Percentiles rank a stretch among this genome's conserved stretches.
These are phyloP conservation scores for Scedosporium minutisporum DNA, from an alignment of 2,329 filamentous ascomycete species.

Conservation along the genomic window DNA sequence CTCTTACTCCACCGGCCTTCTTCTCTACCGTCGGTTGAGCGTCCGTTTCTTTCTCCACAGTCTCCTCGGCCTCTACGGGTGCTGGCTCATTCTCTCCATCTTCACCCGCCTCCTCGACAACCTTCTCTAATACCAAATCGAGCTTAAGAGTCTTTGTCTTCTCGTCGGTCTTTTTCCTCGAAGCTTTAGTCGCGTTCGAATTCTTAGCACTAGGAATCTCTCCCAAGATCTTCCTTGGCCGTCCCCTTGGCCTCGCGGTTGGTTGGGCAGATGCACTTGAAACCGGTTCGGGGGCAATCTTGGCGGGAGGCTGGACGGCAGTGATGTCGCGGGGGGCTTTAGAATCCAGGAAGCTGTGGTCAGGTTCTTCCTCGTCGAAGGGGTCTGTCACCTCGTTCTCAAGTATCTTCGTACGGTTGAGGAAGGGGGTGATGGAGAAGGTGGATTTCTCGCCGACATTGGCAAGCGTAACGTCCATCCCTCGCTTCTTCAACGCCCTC, in stretches of 20 bases:
- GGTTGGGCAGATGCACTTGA: background rate
- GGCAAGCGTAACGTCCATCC: constrained; percentile 42
- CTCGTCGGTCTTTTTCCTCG: constrained; percentile 5
- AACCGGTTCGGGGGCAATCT: background rate
- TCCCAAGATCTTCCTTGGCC: constrained; percentile 8
- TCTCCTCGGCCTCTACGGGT: constrained; percentile 15
- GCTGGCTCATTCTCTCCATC: constrained; percentile 21
- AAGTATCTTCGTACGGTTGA: constrained; percentile 57
- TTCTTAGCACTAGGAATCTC: constrained; percentile 5
- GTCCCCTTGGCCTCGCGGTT: constrained; percentile 4
- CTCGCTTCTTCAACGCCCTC: constrained; percentile 45
- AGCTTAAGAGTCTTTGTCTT: constrained; percentile 8
- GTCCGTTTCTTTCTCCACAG: constrained; percentile 20
- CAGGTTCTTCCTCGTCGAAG: background rate
- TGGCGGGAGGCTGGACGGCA: background rate
- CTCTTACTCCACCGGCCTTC: background rate
- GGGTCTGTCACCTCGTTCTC: constrained; percentile 20
- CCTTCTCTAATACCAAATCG: constrained; percentile 22
- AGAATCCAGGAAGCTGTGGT: background rate
- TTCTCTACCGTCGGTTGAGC: constrained; percentile 5
- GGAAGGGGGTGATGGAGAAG: constrained; percentile 89
- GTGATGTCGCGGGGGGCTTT: background rate
- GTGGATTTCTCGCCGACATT: constrained; percentile 72
- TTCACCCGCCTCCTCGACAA: constrained; percentile 25
- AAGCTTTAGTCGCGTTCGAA: background rate